Conservation (phyloP, 495 filamentous ascomycete species). For the Opeltia flavorubescens region DNA sequence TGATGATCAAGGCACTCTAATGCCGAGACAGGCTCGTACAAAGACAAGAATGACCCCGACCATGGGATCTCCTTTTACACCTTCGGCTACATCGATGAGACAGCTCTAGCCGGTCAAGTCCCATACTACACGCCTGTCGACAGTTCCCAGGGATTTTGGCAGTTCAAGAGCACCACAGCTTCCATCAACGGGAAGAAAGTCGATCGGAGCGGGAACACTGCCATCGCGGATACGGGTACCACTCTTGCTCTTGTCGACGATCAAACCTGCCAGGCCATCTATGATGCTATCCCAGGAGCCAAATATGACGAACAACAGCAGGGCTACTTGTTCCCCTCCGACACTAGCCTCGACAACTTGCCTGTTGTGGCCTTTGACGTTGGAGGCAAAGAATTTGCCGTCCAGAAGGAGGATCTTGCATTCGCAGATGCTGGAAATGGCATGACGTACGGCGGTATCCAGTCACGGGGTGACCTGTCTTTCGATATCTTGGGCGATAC, state of each 20-base stretch:
- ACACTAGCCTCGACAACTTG: slow-evolving; percentile 40
- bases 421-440: slow-evolving; percentile 47
- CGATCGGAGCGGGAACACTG: slow-evolving; percentile 46
- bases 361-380: slow-evolving; percentile 56
- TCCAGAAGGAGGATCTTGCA: slow-evolving; percentile 59
- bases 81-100: slow-evolving; percentile 63
- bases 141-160: slow-evolving; percentile 60
- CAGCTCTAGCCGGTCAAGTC: slow-evolving; percentile 35
- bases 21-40: too few relatives aligned
- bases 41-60: slow-evolving; percentile 37
- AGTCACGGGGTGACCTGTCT: slow-evolving; percentile 48
- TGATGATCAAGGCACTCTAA: too few relatives aligned
- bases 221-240: slow-evolving; percentile 70
- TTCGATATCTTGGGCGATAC: slow-evolving; percentile 66
- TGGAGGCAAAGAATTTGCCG: slow-evolving; percentile 46
- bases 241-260: slow-evolving; percentile 60
- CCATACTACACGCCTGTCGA: slow-evolving; percentile 49
- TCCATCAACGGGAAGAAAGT: slow-evolving; percentile 47
- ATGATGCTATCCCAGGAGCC: slow-evolving; percentile 54
- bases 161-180: slow-evolving; percentile 45
- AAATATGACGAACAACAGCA: slow-evolving; percentile 48
- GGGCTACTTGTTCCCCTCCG: slow-evolving; percentile 52
- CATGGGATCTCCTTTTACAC: slow-evolving; percentile 61
- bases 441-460: slow-evolving; percentile 60
- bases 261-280: slow-evolving; percentile 49